Base-by-base conservation (phyloP, 2,329 filamentous ascomycete species). In the Paecilomyces formosus region DNA sequence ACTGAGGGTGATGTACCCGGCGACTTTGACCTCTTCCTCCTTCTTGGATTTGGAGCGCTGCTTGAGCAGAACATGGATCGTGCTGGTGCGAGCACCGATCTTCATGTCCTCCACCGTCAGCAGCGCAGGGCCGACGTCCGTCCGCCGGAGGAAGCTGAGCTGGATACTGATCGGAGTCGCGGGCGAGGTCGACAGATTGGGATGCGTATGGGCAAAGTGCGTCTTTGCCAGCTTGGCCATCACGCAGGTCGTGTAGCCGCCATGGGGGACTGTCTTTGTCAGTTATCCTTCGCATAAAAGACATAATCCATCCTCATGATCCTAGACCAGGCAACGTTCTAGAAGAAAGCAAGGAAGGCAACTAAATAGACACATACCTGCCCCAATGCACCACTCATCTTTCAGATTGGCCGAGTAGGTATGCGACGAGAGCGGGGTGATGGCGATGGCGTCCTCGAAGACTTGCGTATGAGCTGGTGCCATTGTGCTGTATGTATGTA, bases 211-310 rank as follows among this genome's bases (percentile, higher is more conserved):
- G 6, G 79, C 71, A 74, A 87, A 87, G 71, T 89, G 86, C 1
- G 75, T 78, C 9, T 75, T 73, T 24, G 84, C 84, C 18, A 85
- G 82, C 57, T 80, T 78, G 61, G 88, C 79, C 61, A 90, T 80
- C 54, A 82, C 78, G 0, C 85, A 80, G 9, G 86, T 86, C 15
- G 88, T 83, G 65, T 87, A 88, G 59, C 88, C 88, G 56, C 88
- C 88, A 70, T 90, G 86, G 5, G 87, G 87, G 12, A 90, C 88
- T 87, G 55, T 55, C 31, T 53, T 55, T 65, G 30, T 31, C 8
- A 31, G 30, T 31, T 31, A 31, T 31, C 30, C 30, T n/a, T n/a
- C n/a, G n/a, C n/a, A n/a, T n/a, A n/a, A n/a, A n/a, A n/a, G n/a
- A n/a, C n/a, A n/a, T n/a, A n/a, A n/a, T n/a, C n/a, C n/a, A n/a